Evolutionary conservation across 768 basidiomycete species (phyloP), one percentile per base, ranked within the genome.

Genomic region (Agaricus subrufescens): DNA sequence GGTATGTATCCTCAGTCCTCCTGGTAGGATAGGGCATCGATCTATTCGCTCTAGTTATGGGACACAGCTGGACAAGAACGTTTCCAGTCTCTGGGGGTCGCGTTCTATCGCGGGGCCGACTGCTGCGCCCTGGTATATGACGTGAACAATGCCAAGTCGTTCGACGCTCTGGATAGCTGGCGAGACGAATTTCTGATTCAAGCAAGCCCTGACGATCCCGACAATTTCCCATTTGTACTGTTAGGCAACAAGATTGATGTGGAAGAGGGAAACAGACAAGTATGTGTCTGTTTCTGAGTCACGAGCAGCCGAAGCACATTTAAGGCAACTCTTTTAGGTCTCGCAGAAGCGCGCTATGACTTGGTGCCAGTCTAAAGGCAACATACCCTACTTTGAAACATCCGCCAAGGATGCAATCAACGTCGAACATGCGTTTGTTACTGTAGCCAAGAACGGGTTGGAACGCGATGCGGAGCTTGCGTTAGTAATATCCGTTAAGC

Each of bases 381-480:
- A 98, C 73, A 97, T 98, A 61, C 97, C 97, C 25, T 99, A 98
- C 75, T 99, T 98, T 70, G 97, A 99, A 77, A 98, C 97, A 8
- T 99, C 97, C 9, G 97, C 97, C 31, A 99, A 99, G 75, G 97
- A 99, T 73, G 96, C 97, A 10, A 98, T 98, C 80, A 99, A 99
- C 66, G 97, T 99, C 51, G 97, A 99, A 71, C 96, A 98, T 71
- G 97, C 96, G 4, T 99, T 99, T 86, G 93, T 97, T 71, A 97
- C 95, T 2, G 95, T 98, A 54, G 96, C 96, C 27, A 95, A 96
- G 89, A 98, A 97, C 70, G 97, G 97, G 12, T 74, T 99, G 62
- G 91, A 94, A 69, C 96, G 98, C 73, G 97, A 98, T 69, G 86
- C 91, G 50, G 96, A 98, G 68, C 55, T 56, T 44, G 42, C 55